Base-by-base conservation (phyloP, 2,329 filamentous ascomycete species). In the Diaporthe caulivora region DNA sequence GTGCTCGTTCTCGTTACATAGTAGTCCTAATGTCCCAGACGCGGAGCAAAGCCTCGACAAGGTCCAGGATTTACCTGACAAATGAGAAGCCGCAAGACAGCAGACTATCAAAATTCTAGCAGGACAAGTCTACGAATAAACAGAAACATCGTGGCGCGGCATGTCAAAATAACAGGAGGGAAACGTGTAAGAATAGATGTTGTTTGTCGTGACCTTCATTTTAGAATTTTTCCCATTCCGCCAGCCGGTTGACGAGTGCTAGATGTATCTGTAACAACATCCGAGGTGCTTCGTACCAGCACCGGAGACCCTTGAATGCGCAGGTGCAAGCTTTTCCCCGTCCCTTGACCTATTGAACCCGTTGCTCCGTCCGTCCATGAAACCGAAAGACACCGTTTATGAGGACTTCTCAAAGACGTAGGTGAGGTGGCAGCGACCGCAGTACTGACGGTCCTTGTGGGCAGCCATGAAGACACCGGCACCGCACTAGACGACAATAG, bases 401-500 rank as follows among this genome's bases (percentile, higher is more conserved):
- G 87, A 76, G 77, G 78, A 87, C 88, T 92, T 92, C 86, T 92
- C 91, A 83, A 92, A 92, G 84, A 92, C 91, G 86, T 93, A 93
- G 86, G 91, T 92, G 77, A 92, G 86, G 86, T 92, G 91, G 90
- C 91, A 93, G 78, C 90, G 90, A 80, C 91, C 91, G 80, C 95
- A 98, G 93, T 98, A 98, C 89, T 99, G 97, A 86, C 97, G 95
- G 90, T 99, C 97, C 89, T 97, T 93, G 95, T 98, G 98, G 85
- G 97, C 95, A 85, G 97, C 97, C 97, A 99, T 99, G 94, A 99
- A 99, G 90, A 99, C 93, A 95, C 97, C 97, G 83, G 97, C 97
- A 92, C 97, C 97, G 88, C 97, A 99, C 95, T 97, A 77, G 47
- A 64, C 74, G 65, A 70, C 65, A 18, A 54, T 21, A 24, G 70